These are phyloP conservation scores for Tricholoma sp. DNA, from an alignment of 768 basidiomycete genomes.

Conservation along the genomic window DNA sequence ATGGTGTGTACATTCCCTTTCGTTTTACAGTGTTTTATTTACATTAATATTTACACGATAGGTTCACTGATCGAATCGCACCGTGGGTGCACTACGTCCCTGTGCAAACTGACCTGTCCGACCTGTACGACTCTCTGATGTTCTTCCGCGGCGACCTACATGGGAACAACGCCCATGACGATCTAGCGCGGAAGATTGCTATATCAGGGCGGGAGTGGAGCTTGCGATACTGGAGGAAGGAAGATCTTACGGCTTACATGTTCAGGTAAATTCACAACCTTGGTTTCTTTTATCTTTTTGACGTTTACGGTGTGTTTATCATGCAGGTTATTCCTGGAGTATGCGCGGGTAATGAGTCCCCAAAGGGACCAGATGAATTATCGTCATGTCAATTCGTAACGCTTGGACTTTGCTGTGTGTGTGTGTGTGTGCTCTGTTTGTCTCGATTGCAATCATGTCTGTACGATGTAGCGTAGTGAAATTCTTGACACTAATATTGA, in stretches of 20 bases:
- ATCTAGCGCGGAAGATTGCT: constrained; percentile 52
- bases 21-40: background rate
- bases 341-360: constrained; percentile 43
- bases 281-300: background rate
- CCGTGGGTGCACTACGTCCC: constrained; percentile 77
- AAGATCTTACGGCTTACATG: constrained; percentile 56
- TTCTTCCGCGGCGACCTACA: constrained; percentile 66
- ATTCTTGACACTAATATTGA: background rate
- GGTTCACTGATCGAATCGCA: constrained; percentile 47
- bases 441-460: background rate
- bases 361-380: constrained; percentile 41
- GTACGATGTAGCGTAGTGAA: background rate
- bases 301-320: background rate
- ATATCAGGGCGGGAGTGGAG: constrained; percentile 54
- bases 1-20: constrained; percentile 34
- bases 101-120: constrained; percentile 54
- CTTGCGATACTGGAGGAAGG: constrained; percentile 48
- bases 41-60: constrained; percentile 10
- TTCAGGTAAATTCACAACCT: constrained; percentile 38
- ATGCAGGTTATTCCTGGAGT: constrained; percentile 49
- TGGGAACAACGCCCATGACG: constrained; percentile 53
- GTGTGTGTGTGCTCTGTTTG: background rate
- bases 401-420: background rate
- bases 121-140: constrained; percentile 62
- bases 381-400: constrained; percentile 3